Percentiles rank a stretch among this genome's conserved stretches.
Evolutionary conservation across 768 basidiomycete species (phyloP).

Genomic region (Kwoniella dejecticola): DNA sequence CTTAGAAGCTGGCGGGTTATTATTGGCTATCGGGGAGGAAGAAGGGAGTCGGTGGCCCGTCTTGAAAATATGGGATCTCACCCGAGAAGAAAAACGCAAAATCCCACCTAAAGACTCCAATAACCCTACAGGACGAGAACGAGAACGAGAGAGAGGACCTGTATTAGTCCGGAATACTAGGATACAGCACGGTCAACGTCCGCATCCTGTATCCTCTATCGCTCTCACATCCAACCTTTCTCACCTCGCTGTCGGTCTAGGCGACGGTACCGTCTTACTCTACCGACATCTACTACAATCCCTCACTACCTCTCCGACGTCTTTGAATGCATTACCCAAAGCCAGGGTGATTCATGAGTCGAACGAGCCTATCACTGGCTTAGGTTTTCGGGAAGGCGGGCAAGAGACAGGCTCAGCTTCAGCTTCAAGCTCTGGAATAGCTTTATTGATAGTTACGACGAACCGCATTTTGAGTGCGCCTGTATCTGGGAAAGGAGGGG

Average conservation of each 20-base stretch:
- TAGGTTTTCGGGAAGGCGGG: constrained; percentile 78
- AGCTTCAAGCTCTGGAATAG: constrained; percentile 55
- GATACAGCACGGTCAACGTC: constrained; percentile 71
- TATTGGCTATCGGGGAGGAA: constrained; percentile 76
- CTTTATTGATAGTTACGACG: constrained; percentile 83
- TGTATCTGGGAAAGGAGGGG: constrained; percentile 67
- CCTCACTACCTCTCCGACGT: constrained; percentile 65
- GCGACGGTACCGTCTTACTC: constrained; percentile 87
- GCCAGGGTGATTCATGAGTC: constrained; percentile 76
- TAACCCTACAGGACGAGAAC: neutral
- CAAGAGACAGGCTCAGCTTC: constrained; percentile 35
- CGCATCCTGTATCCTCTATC: constrained; percentile 79
- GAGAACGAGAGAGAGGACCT: constrained; percentile 56
- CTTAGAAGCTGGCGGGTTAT: constrained; percentile 73
- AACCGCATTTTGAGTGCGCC: constrained; percentile 72
- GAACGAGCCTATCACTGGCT: constrained; percentile 86
- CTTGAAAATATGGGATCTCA: constrained; percentile 83
- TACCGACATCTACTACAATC: constrained; percentile 92
- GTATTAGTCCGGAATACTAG: constrained; percentile 72
- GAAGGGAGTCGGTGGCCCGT: constrained; percentile 55
- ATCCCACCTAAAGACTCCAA: constrained; percentile 27
- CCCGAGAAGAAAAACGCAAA: constrained; percentile 66
- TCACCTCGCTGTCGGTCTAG: constrained; percentile 89
- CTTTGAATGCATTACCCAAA: constrained; percentile 80
- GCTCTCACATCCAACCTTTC: constrained; percentile 75